These are phyloP conservation scores for Saccharomycopsis javanensis DNA, from an alignment of 805 yeast genomes.

Conservation along the genomic window DNA sequence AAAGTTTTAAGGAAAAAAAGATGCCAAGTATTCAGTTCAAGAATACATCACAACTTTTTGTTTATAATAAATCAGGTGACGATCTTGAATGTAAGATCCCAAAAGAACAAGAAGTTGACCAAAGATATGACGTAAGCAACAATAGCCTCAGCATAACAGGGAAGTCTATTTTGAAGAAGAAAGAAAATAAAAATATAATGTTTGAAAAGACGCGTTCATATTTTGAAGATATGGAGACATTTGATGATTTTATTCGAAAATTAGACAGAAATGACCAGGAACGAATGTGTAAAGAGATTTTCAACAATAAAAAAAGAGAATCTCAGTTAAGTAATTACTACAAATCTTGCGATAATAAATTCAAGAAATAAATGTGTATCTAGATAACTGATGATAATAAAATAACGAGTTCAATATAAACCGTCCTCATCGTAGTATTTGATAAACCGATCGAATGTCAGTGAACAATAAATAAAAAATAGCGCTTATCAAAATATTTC, in stretches of 20 bases:
- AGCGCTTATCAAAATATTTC: not conserved
- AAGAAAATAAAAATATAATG: slow-evolving; percentile 10
- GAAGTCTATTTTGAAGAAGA: slow-evolving; percentile 17
- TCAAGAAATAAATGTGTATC: not conserved
- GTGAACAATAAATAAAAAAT: too few relatives aligned
- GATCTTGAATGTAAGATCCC: not conserved
- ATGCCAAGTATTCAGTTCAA: slow-evolving; percentile 11
- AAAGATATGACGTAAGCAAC: not conserved
- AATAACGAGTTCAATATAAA: not conserved
- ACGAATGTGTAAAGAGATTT: slow-evolving; percentile 14
- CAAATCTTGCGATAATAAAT: slow-evolving; percentile 4
- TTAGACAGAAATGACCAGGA: slow-evolving; percentile 17
- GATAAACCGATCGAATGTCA: too few relatives aligned
- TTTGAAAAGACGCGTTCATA: slow-evolving; percentile 14
- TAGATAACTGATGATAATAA: not conserved
- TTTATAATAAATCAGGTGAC: slow-evolving; percentile 7
- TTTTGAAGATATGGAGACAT: slow-evolving; percentile 17
- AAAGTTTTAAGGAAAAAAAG: not conserved
- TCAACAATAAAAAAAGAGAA: slow-evolving; percentile 9
- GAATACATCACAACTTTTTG: slow-evolving; percentile 11
- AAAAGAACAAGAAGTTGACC: not conserved
- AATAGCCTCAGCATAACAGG: not conserved
- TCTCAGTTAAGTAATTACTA: slow-evolving; percentile 17
- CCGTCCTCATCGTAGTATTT: not conserved
- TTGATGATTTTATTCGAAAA: slow-evolving; percentile 15